Evolutionary conservation across 352 stramenopile genomes (phyloP).

Genomic region (Globisporangium okanoganense): DNA sequence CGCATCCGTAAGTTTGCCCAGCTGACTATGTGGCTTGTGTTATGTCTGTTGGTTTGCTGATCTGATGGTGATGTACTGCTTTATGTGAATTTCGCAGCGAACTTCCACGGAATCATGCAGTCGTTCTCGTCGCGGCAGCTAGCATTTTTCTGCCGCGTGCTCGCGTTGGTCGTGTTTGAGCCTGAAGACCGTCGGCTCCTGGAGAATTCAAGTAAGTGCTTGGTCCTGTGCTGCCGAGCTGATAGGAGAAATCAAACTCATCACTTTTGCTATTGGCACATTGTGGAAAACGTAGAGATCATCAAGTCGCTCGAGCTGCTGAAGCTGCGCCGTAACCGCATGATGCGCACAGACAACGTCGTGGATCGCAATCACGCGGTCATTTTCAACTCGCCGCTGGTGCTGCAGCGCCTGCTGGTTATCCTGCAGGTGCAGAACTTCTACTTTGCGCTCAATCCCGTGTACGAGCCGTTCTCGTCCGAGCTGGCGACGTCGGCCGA

Average conservation of each 20-base stretch:
- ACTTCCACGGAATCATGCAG: conserved; percentile 89
- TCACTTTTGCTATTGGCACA: background rate
- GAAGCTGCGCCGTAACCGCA: conserved; percentile 74
- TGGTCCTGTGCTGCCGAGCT: background rate
- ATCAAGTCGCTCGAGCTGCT: conserved; percentile 94
- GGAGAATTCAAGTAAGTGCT: conserved; percentile 81
- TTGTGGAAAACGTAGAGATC: conserved; percentile 51
- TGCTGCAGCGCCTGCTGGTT: conserved; percentile 68
- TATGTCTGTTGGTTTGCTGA: conserved; percentile 16
- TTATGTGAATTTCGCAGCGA: conserved; percentile 40
- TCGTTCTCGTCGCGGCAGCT: conserved; percentile 90
- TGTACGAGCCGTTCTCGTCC: conserved; percentile 81
- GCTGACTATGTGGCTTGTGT: conserved; percentile 16
- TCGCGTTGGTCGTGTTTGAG: conserved; percentile 95
- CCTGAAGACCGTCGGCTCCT: conserved; percentile 92
- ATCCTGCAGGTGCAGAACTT: conserved; percentile 84
- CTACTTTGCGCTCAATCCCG: conserved; percentile 76
- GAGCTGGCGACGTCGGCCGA: conserved; percentile 79
- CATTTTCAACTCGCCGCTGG: conserved; percentile 81
- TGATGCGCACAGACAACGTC: conserved; percentile 77
- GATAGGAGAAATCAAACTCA: background rate
- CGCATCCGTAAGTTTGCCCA: conserved; percentile 54
- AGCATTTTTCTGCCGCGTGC: conserved; percentile 94
- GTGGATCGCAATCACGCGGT: conserved; percentile 93
- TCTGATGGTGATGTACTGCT: background rate